Evolutionary conservation across 345 rosid genomes (phyloP).

Genomic region (Lagerstroemia speciosa): DNA sequence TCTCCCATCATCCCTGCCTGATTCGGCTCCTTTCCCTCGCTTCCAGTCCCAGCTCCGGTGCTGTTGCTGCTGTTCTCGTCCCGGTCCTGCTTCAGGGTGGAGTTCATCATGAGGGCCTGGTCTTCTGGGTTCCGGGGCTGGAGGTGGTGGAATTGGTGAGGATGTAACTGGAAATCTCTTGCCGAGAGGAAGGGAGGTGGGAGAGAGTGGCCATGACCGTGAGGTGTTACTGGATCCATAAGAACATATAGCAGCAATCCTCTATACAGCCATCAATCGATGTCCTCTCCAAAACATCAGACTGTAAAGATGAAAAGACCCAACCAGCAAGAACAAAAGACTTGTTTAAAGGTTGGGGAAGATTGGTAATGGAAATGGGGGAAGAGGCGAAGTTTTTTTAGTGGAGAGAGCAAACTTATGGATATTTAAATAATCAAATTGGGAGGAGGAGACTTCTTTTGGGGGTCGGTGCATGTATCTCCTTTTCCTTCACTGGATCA

Average conservation of each 20-base stretch:
- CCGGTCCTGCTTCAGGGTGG: conserved; percentile 1
- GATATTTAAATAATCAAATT: not conserved
- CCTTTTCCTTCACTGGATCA: too few relatives aligned
- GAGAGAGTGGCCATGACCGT: conserved; percentile 12
- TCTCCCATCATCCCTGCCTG: conserved; percentile 3
- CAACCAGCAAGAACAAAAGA: not conserved
- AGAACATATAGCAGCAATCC: not conserved
- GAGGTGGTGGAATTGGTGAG: not conserved
- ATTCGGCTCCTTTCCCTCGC: conserved; percentile 1
- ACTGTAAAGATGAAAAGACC: not conserved
- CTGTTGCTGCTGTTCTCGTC: conserved; percentile 6
- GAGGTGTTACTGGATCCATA: conserved; percentile 10
- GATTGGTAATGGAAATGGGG: not conserved
- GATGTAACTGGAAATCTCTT: conserved; percentile 9
- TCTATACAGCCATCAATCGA: not conserved
- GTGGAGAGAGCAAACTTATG: not conserved
- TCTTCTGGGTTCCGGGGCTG: conserved; percentile 1
- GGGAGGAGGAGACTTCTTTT: not conserved
- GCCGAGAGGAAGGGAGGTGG: conserved; percentile 11
- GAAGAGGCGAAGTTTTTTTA: not conserved
- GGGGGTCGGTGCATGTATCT: not conserved
- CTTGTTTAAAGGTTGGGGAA: not conserved
- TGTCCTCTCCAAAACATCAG: not conserved
- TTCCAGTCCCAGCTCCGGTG: conserved; percentile 1
- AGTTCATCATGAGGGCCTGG: not conserved